Evolutionary conservation across 2,329 filamentous ascomycete species (phyloP).

Genomic region (Alternaria consortialis): DNA sequence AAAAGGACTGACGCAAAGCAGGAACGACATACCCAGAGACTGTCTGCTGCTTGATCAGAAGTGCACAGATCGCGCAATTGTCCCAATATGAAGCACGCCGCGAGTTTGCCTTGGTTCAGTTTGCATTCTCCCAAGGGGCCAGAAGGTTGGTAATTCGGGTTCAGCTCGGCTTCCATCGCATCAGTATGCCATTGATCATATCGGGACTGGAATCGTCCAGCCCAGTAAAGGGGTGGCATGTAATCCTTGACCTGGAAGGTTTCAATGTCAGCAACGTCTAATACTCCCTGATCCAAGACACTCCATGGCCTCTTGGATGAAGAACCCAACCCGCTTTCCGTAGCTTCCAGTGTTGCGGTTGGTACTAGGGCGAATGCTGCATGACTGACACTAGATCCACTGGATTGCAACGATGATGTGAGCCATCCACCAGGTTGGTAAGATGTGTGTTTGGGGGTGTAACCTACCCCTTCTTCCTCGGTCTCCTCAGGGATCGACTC

Average conservation of each 20-base stretch:
- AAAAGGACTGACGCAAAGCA: background rate
- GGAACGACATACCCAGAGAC: conserved; percentile 40
- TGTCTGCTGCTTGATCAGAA: conserved; percentile 42
- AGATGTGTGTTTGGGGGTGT: background rate
- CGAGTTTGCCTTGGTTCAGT: conserved; percentile 38
- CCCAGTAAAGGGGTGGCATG: conserved; percentile 48
- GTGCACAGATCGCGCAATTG: conserved; percentile 43
- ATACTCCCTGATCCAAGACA: conserved; percentile 7
- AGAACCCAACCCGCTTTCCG: background rate
- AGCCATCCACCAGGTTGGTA: background rate
- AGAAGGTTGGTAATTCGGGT: conserved; percentile 16
- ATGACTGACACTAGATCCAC: background rate
- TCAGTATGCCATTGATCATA: conserved; percentile 48
- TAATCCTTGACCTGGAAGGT: conserved; percentile 43
- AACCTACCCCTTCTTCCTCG: background rate
- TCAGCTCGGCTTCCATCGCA: conserved; percentile 35
- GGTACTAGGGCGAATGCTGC: conserved; percentile 1
- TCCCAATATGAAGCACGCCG: conserved; percentile 41
- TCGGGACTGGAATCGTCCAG: conserved; percentile 45
- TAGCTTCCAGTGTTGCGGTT: background rate
- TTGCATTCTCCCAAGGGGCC: conserved; percentile 33
- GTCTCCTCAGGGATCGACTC: conserved; percentile 16
- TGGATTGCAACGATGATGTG: background rate
- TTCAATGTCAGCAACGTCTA: conserved; percentile 32
- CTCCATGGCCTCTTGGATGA: conserved; percentile 16